These are phyloP conservation scores for Parafenestella ontariensis DNA, from an alignment of 2,329 filamentous ascomycete genomes.

Conservation along the genomic window DNA sequence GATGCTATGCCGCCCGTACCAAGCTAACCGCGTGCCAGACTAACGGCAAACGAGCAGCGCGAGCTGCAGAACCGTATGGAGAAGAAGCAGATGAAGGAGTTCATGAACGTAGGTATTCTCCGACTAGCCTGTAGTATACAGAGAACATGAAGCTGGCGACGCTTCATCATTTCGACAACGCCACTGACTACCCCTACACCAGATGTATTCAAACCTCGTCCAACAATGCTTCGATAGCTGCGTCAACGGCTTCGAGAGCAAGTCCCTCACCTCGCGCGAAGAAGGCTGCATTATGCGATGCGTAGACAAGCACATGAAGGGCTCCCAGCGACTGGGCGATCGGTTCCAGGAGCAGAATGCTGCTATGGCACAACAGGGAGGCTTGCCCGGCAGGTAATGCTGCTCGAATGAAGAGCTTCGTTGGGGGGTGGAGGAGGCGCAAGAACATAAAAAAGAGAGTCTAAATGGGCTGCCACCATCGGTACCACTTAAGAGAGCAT, in stretches of 20 bases:
- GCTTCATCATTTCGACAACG: background rate
- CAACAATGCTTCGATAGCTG: conserved; percentile 96
- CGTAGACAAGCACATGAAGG: conserved; percentile 95
- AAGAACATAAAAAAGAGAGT: background rate
- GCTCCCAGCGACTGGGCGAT: conserved; percentile 86
- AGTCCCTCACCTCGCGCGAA: conserved; percentile 87
- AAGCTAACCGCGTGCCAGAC: conserved; percentile 54
- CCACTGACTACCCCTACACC: background rate
- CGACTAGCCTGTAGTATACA: background rate
- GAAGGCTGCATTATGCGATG: conserved; percentile 92
- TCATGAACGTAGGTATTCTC: conserved; percentile 84
- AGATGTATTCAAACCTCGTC: conserved; percentile 78
- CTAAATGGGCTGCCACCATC: background rate
- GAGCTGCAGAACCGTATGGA: conserved; percentile 95
- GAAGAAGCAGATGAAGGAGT: conserved; percentile 98
- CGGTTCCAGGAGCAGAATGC: conserved; percentile 82
- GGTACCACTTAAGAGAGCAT: background rate
- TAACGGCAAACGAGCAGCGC: conserved; percentile 82
- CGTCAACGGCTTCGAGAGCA: conserved; percentile 98
- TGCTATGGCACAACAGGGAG: conserved; percentile 68
- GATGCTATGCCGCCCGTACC: background rate
- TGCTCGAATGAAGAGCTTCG: background rate
- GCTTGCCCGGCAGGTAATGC: conserved; percentile 55
- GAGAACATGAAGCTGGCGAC: background rate
- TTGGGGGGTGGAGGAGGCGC: background rate